These are phyloP conservation scores for Candida hungchunana DNA, from an alignment of 805 yeast species.

Conservation along the genomic window DNA sequence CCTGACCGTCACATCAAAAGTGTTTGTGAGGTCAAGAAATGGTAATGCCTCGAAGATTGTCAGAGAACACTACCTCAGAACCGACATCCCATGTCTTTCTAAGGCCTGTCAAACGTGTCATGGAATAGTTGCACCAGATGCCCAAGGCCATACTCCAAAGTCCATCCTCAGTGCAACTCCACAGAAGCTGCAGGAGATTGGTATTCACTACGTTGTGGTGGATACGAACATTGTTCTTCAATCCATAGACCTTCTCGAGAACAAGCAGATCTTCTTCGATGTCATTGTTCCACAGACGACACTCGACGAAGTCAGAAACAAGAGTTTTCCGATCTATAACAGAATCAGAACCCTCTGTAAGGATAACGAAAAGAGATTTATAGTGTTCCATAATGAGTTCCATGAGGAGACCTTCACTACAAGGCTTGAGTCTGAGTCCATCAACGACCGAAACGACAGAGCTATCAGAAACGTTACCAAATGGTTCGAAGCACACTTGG, in stretches of 20 bases:
- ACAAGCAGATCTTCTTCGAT: constrained; percentile 70
- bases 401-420: constrained; percentile 61
- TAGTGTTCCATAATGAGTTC: constrained; percentile 93
- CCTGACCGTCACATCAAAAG: constrained; percentile 74
- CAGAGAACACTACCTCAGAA: constrained; percentile 88
- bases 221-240: constrained; percentile 87
- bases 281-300: constrained; percentile 95
- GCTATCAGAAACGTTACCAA: constrained; percentile 73
- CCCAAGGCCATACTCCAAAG: constrained; percentile 60
- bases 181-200: constrained; percentile 40
- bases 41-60: constrained; percentile 91
- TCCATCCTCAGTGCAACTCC: constrained; percentile 68
- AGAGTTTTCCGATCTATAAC: constrained; percentile 83
- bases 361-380: constrained; percentile 72
- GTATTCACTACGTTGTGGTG: constrained; percentile 75
- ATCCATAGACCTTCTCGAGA: constrained; percentile 88
- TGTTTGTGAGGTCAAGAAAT: constrained; percentile 83
- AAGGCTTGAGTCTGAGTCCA: constrained; percentile 59
- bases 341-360: constrained; percentile 75
- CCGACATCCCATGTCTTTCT: constrained; percentile 90
- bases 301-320: constrained; percentile 85
- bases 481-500: constrained; percentile 71
- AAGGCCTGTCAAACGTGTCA: constrained; percentile 61
- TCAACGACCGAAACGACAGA: constrained; percentile 88
- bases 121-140: constrained; percentile 50